These are phyloP conservation scores for Cokeromyces recurvatus DNA, from an alignment of 371 early-diverging fungal species.

Conservation along the genomic window DNA sequence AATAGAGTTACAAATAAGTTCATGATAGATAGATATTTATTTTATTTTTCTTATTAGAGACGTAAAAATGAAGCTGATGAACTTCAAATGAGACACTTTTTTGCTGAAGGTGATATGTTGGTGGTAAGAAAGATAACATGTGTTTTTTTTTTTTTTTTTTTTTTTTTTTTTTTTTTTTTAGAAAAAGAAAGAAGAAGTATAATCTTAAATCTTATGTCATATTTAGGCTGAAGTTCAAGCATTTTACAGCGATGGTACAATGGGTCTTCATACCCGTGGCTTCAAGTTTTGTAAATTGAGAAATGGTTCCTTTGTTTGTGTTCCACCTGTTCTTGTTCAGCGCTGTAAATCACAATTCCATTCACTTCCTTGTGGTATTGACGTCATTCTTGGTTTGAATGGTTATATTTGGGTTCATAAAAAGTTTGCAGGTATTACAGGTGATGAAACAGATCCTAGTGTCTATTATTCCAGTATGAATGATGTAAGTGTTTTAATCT, in stretches of 20 bases:
- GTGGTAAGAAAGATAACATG: too few species aligned
- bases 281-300: conserved; percentile 96
- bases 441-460: conserved; percentile 63
- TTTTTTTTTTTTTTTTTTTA: too few species aligned
- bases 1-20: neutral
- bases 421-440: conserved; percentile 51
- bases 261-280: conserved; percentile 93
- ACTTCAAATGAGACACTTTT: conserved; percentile 96
- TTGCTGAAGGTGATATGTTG: conserved; percentile 94
- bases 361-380: conserved; percentile 80
- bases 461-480: conserved; percentile 77
- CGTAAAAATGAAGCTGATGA: conserved; percentile 98
- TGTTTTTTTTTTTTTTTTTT: too few species aligned
- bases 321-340: conserved; percentile 83
- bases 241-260: conserved; percentile 84
- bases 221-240: conserved; percentile 92
- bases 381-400: conserved; percentile 93
- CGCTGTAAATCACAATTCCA: conserved; percentile 93
- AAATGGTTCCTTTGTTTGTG: conserved; percentile 84
- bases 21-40: neutral
- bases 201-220: neutral
- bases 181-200: neutral
- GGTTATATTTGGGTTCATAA: conserved; percentile 96
- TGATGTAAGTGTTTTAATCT: conserved; percentile 57
- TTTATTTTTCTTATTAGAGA: conserved; percentile 49